phyloP scores from a whole-genome alignment of 177 flowering plant genomes.

The Telopea speciosissima region DNA sequence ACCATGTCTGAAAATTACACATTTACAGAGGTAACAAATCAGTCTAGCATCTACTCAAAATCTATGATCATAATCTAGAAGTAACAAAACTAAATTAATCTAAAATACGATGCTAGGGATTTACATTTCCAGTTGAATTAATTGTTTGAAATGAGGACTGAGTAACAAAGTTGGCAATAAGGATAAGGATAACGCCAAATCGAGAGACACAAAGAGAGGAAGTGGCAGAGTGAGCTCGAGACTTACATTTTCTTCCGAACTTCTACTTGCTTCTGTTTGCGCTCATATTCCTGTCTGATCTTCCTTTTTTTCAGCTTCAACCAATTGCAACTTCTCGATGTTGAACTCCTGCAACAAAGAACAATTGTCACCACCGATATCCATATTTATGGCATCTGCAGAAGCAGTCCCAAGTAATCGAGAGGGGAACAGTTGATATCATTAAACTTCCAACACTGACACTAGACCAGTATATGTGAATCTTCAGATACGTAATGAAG shows the following conservation, averaged over 20 bases:
- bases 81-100: not conserved
- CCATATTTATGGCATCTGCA: not conserved
- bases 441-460: not conserved
- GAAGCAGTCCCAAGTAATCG: not conserved
- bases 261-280: constrained; percentile 85
- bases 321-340: constrained; percentile 92
- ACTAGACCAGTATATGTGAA: not conserved
- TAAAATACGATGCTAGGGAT: not conserved
- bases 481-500: not conserved
- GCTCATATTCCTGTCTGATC: constrained; percentile 91
- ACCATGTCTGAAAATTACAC: not conserved
- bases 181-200: not conserved
- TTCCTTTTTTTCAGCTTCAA: constrained; percentile 96
- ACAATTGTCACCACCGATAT: not conserved
- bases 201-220: not conserved
- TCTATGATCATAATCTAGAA: not conserved
- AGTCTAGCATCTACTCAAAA: not conserved
- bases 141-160: too few species aligned
- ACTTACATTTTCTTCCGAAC: constrained; percentile 80
- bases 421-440: not conserved
- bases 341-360: constrained; percentile 66
- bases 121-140: too few species aligned
- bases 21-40: not conserved
- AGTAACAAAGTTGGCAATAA: too few species aligned
- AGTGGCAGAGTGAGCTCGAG: not conserved